These are phyloP conservation scores for Backusella liffmaniae DNA, from an alignment of 192 early-diverging fungal species.

Conservation along the genomic window DNA sequence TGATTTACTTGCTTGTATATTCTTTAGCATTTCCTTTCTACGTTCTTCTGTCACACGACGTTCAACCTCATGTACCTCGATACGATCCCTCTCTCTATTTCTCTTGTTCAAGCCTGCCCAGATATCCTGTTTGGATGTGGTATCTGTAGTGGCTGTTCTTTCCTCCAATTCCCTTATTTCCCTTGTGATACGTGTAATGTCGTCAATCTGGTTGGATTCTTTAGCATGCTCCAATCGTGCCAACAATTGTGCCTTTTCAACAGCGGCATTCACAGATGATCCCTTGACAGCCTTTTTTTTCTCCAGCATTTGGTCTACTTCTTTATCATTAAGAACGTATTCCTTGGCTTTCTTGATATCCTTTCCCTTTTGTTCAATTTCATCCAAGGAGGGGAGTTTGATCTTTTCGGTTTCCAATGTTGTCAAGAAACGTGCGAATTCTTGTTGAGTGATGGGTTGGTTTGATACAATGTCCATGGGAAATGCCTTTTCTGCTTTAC, in stretches of 20 bases:
- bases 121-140: conserved; percentile 36
- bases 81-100: conserved; percentile 51
- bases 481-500: conserved; percentile 63
- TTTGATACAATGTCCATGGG: conserved; percentile 83
- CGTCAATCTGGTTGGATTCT: conserved; percentile 46
- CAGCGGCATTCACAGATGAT: conserved; percentile 33
- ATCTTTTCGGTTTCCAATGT: conserved; percentile 51
- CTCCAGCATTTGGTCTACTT: conserved; percentile 64
- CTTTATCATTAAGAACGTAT: conserved; percentile 61
- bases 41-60: conserved; percentile 12
- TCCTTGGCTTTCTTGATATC: conserved; percentile 55
- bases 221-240: conserved; percentile 51
- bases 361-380: conserved; percentile 52
- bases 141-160: conserved; percentile 27
- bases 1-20: not conserved
- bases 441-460: conserved; percentile 58
- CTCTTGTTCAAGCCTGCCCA: conserved; percentile 57
- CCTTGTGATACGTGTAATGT: conserved; percentile 41
- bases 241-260: conserved; percentile 48
- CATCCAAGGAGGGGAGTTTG: conserved; percentile 44
- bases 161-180: conserved; percentile 37
- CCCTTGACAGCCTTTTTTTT: conserved; percentile 49
- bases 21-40: conserved; percentile 13
- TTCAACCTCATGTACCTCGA: conserved; percentile 45
- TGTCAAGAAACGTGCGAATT: conserved; percentile 55